Evolutionary conservation across 768 basidiomycete genomes (phyloP).

Genomic region (Calocybe indica): DNA sequence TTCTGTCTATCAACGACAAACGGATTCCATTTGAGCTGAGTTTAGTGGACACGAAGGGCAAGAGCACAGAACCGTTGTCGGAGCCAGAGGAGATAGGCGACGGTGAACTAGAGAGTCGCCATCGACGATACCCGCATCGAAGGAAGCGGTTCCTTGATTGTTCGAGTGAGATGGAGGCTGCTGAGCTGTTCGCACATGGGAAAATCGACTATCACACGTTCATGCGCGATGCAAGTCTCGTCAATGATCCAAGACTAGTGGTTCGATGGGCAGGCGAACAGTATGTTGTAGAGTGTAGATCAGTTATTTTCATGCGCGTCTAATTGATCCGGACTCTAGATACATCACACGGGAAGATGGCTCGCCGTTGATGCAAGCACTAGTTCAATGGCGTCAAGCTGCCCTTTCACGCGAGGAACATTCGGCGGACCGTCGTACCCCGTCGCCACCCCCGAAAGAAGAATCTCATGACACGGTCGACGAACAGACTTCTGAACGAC

Average conservation of each 20-base stretch:
- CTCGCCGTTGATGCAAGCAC: conserved; percentile 69
- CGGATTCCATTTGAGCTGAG: conserved; percentile 72
- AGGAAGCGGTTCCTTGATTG: conserved; percentile 20
- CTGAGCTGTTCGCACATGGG: conserved; percentile 49
- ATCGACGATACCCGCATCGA: conserved; percentile 14
- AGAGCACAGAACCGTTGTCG: conserved; percentile 9
- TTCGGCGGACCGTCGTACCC: conserved; percentile 26
- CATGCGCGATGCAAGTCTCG: conserved; percentile 55
- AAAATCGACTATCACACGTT: conserved; percentile 63
- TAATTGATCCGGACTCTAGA: conserved; percentile 25
- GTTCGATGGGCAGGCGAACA: conserved; percentile 65
- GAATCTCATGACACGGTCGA: conserved; percentile 19
- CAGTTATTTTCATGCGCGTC: neutral
- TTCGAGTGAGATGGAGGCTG: conserved; percentile 47
- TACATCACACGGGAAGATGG: conserved; percentile 75
- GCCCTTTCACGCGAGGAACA: conserved; percentile 21
- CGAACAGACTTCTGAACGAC: conserved; percentile 16
- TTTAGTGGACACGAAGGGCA: conserved; percentile 30
- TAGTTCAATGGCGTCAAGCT: conserved; percentile 61
- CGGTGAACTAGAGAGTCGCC: conserved; percentile 9
- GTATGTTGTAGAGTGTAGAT: conserved; percentile 31
- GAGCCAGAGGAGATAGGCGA: conserved; percentile 10
- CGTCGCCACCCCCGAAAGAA: conserved; percentile 27
- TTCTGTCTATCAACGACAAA: conserved; percentile 56
- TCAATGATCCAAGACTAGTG: conserved; percentile 60